Conservation (phyloP, 192 early-diverging fungal genomes). For the Borealophlyctis nickersoniae region DNA sequence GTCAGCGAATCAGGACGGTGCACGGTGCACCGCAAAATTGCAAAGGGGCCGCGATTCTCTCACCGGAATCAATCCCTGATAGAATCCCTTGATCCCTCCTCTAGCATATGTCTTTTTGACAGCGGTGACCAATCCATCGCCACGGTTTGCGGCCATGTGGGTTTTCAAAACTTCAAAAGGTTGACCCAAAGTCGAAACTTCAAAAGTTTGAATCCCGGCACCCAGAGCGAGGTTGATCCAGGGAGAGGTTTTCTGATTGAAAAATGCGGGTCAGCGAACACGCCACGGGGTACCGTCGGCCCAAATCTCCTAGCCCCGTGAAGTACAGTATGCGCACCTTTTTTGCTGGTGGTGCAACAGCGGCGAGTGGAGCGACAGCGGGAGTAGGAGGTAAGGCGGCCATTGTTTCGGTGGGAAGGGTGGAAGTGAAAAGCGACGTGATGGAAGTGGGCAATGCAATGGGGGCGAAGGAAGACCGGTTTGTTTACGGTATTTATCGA, state of each 20-base stretch:
- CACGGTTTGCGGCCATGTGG: slow-evolving; percentile 73
- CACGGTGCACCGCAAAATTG: background rate
- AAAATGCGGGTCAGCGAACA: background rate
- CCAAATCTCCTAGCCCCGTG: too few species aligned
- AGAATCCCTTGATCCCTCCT: slow-evolving; percentile 86
- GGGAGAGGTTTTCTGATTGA: slow-evolving; percentile 69
- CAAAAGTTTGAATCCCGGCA: slow-evolving; percentile 69
- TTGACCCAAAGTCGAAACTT: slow-evolving; percentile 91
- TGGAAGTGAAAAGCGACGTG: too few species aligned
- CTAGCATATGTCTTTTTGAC: slow-evolving; percentile 75
- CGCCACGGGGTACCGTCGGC: too few species aligned
- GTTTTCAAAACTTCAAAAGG: slow-evolving; percentile 69
- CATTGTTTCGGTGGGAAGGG: too few species aligned
- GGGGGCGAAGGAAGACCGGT: too few species aligned
- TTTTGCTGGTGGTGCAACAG: too few species aligned
- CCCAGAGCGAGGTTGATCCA: slow-evolving; percentile 86
- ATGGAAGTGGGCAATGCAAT: too few species aligned
- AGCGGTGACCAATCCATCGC: slow-evolving; percentile 70
- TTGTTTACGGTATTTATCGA: too few species aligned
- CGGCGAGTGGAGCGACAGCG: too few species aligned
- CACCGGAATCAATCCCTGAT: slow-evolving; percentile 82
- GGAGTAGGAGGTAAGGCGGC: too few species aligned
- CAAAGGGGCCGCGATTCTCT: background rate
- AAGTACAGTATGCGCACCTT: too few species aligned
- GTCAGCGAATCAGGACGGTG: background rate